Base-by-base conservation (phyloP, 2,329 filamentous ascomycete genomes). In the Westerdykella ornata region DNA sequence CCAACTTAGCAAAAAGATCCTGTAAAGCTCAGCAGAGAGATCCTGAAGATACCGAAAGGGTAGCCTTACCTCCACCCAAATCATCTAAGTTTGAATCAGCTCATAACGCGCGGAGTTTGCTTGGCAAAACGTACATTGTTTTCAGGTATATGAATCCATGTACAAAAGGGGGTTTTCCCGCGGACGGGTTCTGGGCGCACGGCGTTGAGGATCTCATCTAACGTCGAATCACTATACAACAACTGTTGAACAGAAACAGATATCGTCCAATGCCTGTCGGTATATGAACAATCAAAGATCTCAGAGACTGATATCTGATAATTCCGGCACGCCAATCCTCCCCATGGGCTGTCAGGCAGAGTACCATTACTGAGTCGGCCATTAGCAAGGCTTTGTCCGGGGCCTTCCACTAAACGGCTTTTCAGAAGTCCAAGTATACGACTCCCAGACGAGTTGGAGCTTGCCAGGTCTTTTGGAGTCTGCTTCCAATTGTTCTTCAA, bases 101-200 rank as follows among this genome's bases (percentile, higher is more conserved):
- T 11, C 22, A 26, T 26, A 26, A 2, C 22, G 7, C 12, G 22
- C 3, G 2, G 3, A 26, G 22, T 9, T 26, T 26, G 8, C 7
- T 11, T 26, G 12, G 22, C 2, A 9, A 26, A 26, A 26, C 22
- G 12, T 26, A 47, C 36, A 35, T 47, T 47, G 26, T 47, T 47
- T 14, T 47, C 38, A 13, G 41, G 41, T 11, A 47, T 28, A 17
- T 47, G 45, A 9, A 47, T 37, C 45, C 45, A 47, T n/a, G 32
- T 35, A 29, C 41, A 44, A 4, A 44, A 28, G 0, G 39, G 42
- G 3, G 14, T 16, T 5, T 42, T 17, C 28, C 11, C 9, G 12
- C 26, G 34, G 5, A 39, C 37, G 12, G 33, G 39, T 35, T 40
- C 38, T 2, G 43, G 43, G n/a, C 43, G 33, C 5, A 40, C 43